Evolutionary conservation across 768 basidiomycete genomes (phyloP), one percentile per base, ranked within the genome.

Genomic region (Hemileccinum impolitum): DNA sequence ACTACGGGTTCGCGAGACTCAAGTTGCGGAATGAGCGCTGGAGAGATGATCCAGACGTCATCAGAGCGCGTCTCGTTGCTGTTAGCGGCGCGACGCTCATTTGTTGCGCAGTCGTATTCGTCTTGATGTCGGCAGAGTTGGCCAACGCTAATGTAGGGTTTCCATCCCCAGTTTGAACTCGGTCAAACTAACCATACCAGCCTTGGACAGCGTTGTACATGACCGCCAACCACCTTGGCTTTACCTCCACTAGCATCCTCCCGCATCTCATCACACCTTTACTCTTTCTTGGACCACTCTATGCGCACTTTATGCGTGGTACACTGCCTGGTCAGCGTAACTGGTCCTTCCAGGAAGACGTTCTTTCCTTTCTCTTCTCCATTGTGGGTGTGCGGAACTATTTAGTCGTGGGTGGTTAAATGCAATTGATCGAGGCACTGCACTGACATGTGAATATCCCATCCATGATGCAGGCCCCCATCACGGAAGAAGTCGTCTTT

Each of bases 401-500:
- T 63, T 42, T 74, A 18, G 50, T 76, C 35, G 81, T 79, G 47
- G 18, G 74, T 64, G 25, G 39, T 45, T 3, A 14, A 19, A 31
- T 12, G 14, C 14, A 11, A 34, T 55, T 50, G 17, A 42, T 31
- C 36, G 13, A 26, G 21, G 17, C 23, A 18, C 8, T n/a, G 41
- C 36, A 6, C 36, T 39, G 32, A 42, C 47, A 17, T 38, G 45
- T 44, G 30, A 47, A 26, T 38, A 25, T 25, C 19, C n/a, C 38
- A 6, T 15, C 8, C 23, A 28, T 17, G 10, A 41, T 4, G 26
- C 51, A 94, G 92, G 94, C 79, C 4, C 95, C 95, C 0, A 67
- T 94, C 30, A 94, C 94, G 0, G 95, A 99, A 70, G 95, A 98
- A 67, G 50, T 96, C 21, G 89, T 91, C 8, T 98, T 96, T 64